Conservation (phyloP, 2,329 filamentous ascomycete genomes). For the Botrytis sinoallii region DNA sequence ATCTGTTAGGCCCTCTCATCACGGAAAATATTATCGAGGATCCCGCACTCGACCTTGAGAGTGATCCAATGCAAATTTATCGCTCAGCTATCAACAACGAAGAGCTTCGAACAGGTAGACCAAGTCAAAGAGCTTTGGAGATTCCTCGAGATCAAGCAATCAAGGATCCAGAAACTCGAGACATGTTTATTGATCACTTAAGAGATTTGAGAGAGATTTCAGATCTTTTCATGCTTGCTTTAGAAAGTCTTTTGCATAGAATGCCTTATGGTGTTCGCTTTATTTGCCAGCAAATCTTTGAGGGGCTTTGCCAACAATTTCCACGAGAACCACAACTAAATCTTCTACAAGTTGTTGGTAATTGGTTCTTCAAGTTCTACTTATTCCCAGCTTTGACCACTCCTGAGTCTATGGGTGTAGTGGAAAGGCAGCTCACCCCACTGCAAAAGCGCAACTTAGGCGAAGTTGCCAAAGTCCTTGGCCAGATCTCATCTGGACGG, state of each 20-base stretch:
- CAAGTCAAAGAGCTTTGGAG: conserved; percentile 77
- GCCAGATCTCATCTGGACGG: conserved; percentile 83
- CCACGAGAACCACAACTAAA: conserved; percentile 73
- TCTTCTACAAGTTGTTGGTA: conserved; percentile 77
- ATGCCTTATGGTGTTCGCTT: conserved; percentile 94
- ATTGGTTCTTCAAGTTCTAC: conserved; percentile 95
- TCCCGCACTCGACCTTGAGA: conserved; percentile 85
- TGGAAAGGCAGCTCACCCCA: conserved; percentile 84
- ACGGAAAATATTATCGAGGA: conserved; percentile 93
- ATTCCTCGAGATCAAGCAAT: conserved; percentile 93
- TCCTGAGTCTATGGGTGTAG: conserved; percentile 88
- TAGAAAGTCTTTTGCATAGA: conserved; percentile 79
- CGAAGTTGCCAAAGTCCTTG: conserved; percentile 87
- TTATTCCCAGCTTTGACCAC: conserved; percentile 84
- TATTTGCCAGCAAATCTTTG: conserved; percentile 80
- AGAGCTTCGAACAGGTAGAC: conserved; percentile 84
- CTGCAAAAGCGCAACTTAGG: conserved; percentile 89
- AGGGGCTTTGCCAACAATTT: conserved; percentile 73
- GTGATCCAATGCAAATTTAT: conserved; percentile 97
- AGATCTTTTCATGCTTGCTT: conserved; percentile 77
- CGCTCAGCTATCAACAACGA: conserved; percentile 94
- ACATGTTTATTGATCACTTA: conserved; percentile 89
- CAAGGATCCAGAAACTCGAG: conserved; percentile 86
- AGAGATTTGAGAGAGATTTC: conserved; percentile 92
- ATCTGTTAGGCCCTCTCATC: conserved; percentile 79